Evolutionary conservation across 768 basidiomycete species (phyloP), one percentile per base, ranked within the genome.

Genomic region (Leccinellum luteum): DNA sequence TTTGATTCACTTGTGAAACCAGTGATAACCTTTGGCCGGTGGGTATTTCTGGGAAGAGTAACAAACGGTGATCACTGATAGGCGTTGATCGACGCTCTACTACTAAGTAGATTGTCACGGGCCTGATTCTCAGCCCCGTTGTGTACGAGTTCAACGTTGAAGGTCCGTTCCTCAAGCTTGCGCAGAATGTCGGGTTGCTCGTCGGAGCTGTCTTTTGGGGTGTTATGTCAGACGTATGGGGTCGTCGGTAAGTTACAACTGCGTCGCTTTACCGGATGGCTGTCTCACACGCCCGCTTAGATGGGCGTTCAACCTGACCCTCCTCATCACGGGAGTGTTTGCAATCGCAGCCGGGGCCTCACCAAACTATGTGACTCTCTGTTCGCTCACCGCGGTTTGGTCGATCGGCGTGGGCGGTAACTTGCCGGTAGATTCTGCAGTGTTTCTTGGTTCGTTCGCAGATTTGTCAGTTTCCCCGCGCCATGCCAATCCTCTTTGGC

Each of bases 21-120:
- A 66, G 87, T 17, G 87, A 89, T 64, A 88, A 85, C 62, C 78
- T 87, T 27, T 89, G 87, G 88, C 86, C 86, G 19, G 86, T 89
- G 63, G 58, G 83, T 67, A 48, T 48, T 54, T 19, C 12, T 50
- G 34, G 35, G 15, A 30, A 28, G 3, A 28, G 2, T 41, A 14
- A 14, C 7, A 35, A 25, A 48, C 3, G 12, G 5, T 31, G 31
- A 32, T 49, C 15, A n/a, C 21, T 55, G 28, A 62, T 48, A 4
- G 12, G 28, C n/a, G 30, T 43, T 43, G 25, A 56, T 25, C n/a
- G 14, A 8, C 52, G 45, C 41, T 41, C 15, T 62, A n/a, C n/a
- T n/a, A 43, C 31, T n/a, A n/a, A 41, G 8, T 19, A 86, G 81
- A 76, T 86, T 38, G 84, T 85, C 28, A 85, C 85, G 2, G 81